Conservation (phyloP, 345 rosid species). For the Carallia brachiata region DNA sequence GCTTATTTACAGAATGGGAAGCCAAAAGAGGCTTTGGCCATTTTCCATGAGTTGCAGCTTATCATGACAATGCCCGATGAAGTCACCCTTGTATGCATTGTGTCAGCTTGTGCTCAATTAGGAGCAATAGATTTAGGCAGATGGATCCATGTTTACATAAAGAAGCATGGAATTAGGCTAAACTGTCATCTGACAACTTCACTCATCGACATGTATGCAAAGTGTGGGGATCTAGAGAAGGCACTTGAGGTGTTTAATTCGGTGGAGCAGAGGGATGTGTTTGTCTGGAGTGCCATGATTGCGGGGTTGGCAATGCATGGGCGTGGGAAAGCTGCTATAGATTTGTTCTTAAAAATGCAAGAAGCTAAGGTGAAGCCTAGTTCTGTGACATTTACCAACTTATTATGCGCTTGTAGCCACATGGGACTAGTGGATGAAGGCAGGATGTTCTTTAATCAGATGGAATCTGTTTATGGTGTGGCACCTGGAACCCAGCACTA, state of each 20-base stretch:
- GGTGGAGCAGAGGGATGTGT: conserved; percentile 51
- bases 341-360: conserved; percentile 56
- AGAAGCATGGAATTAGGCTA: conserved; percentile 45
- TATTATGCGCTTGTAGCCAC: conserved; percentile 71
- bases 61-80: conserved; percentile 46
- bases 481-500: conserved; percentile 63
- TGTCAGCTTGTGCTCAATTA: conserved; percentile 67
- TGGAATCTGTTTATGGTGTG: conserved; percentile 52
- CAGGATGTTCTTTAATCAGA: conserved; percentile 43
- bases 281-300: conserved; percentile 77
- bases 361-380: conserved; percentile 56
- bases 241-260: conserved; percentile 58
- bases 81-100: conserved; percentile 54
- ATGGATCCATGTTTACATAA: conserved; percentile 50
- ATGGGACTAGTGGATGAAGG: conserved; percentile 65
- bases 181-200: conserved; percentile 58
- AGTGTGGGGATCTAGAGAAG: conserved; percentile 65
- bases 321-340: conserved; percentile 48
- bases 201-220: conserved; percentile 76
- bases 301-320: conserved; percentile 78
- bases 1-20: conserved; percentile 66
- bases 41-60: conserved; percentile 55
- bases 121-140: conserved; percentile 59
- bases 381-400: conserved; percentile 60
- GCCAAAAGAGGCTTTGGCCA: conserved; percentile 57